phyloP scores from a whole-genome alignment of 2,329 filamentous ascomycete genomes.

The Exophiala phaeomuriformis region DNA sequence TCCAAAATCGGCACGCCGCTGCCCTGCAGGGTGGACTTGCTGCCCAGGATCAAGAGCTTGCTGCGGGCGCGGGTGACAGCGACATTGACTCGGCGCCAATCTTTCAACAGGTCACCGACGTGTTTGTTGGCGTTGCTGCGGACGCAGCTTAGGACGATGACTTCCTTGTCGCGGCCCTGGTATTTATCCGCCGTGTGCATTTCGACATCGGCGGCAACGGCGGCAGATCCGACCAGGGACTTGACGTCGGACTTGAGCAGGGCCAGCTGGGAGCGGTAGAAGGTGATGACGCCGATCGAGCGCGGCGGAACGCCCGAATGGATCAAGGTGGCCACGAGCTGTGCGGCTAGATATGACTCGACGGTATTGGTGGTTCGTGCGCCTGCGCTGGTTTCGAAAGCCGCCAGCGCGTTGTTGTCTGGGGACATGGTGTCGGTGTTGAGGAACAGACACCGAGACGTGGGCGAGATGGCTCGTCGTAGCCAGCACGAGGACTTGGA shows the following conservation, averaged over 20 bases:
- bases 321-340: constrained; percentile 74
- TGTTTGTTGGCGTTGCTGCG: constrained; percentile 72
- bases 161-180: constrained; percentile 91
- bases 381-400: constrained; percentile 54
- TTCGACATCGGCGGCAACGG: constrained; percentile 58
- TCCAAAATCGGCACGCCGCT: constrained; percentile 64
- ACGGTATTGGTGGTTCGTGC: constrained; percentile 79
- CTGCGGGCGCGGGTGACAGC: constrained; percentile 88
- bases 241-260: constrained; percentile 68
- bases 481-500: constrained; percentile 62
- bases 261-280: constrained; percentile 87
- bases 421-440: constrained; percentile 74
- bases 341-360: constrained; percentile 70
- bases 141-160: constrained; percentile 79
- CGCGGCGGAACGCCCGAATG: constrained; percentile 63
- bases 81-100: constrained; percentile 91
- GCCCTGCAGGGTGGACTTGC: constrained; percentile 62
- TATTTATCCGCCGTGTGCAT: constrained; percentile 97
- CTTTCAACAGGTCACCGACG: constrained; percentile 85
- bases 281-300: constrained; percentile 90
- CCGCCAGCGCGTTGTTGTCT: constrained; percentile 46
- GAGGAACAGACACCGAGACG: constrained; percentile 71
- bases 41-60: constrained; percentile 84
- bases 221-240: constrained; percentile 29
- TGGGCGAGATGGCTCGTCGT: constrained; percentile 59